A percentile compares a stretch with the other conserved stretches of the same genome.
These are phyloP conservation scores for Nigrospora osmanthi DNA, from an alignment of 2,329 filamentous ascomycete species.

Conservation along the genomic window DNA sequence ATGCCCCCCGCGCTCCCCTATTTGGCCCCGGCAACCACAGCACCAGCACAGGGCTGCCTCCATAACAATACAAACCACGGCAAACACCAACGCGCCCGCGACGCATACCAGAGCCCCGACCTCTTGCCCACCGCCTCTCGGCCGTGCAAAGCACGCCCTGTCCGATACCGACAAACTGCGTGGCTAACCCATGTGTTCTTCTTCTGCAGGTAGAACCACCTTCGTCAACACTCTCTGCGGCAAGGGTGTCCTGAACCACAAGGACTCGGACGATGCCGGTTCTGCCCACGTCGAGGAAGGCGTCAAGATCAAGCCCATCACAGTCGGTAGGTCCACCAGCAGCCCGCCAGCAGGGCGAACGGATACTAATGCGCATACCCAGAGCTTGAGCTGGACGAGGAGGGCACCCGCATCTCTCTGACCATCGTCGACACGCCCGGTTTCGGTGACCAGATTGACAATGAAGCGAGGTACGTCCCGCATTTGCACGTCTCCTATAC, in stretches of 20 bases:
- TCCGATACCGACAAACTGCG: neutral
- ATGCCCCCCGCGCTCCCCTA: slow-evolving; percentile 17
- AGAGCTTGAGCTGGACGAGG: slow-evolving; percentile 96
- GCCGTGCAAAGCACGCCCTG: no score
- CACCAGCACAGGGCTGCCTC: neutral
- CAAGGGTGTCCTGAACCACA: slow-evolving; percentile 82
- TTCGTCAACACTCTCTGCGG: slow-evolving; percentile 99
- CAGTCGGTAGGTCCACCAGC: slow-evolving; percentile 66
- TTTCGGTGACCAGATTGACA: slow-evolving; percentile 98
- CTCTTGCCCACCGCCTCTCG: no score
- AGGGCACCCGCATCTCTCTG: slow-evolving; percentile 94
- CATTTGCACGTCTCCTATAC: slow-evolving; percentile 4
- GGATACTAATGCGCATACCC: slow-evolving; percentile 11
- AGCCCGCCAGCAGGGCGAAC: neutral
- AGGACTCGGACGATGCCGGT: slow-evolving; percentile 85
- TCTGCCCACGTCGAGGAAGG: slow-evolving; percentile 91
- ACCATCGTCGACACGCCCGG: slow-evolving; percentile 98
- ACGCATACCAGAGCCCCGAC: neutral
- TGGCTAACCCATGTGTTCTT: slow-evolving; percentile 7
- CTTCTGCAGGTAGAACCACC: slow-evolving; percentile 74
- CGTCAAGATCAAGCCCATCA: slow-evolving; percentile 97
- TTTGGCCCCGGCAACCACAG: neutral
- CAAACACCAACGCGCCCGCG: neutral
- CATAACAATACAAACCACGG: neutral
- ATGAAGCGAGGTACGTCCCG: slow-evolving; percentile 75